Evolutionary conservation across 2,329 filamentous ascomycete genomes (phyloP).

Genomic region (Trichoderma citrinoviride): DNA sequence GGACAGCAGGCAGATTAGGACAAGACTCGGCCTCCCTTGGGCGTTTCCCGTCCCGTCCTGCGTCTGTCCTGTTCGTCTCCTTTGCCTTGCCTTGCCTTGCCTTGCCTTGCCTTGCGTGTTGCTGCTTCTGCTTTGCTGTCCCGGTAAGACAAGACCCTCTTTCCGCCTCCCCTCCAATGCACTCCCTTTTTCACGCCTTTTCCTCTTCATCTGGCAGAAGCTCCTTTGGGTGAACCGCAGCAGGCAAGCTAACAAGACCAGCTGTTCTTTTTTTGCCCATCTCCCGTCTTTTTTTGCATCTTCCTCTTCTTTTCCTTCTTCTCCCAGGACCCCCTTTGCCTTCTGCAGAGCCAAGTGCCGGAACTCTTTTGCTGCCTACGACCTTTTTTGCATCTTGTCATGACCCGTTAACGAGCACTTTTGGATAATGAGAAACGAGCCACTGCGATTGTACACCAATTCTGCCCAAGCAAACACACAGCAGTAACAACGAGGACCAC

Average conservation of each 20-base stretch:
- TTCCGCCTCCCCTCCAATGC: slow-evolving; percentile 7
- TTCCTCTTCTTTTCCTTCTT: background rate
- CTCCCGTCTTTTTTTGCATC: background rate
- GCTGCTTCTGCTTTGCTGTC: slow-evolving; percentile 16
- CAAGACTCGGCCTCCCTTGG: slow-evolving; percentile 12
- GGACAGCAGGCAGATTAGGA: slow-evolving; percentile 11
- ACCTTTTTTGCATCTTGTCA: slow-evolving; percentile 21
- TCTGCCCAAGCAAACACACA: slow-evolving; percentile 15
- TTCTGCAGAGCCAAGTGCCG: background rate
- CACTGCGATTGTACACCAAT: slow-evolving; percentile 19
- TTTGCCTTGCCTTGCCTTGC: background rate
- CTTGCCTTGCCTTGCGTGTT: background rate
- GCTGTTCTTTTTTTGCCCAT: background rate
- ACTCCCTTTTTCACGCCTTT: slow-evolving; percentile 20
- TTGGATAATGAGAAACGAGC: slow-evolving; percentile 25
- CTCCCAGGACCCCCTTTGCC: slow-evolving; percentile 4
- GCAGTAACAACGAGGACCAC: background rate
- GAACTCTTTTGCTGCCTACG: background rate
- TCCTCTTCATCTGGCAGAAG: background rate
- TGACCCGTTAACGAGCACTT: slow-evolving; percentile 22
- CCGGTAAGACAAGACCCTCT: slow-evolving; percentile 17
- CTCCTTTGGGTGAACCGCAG: background rate
- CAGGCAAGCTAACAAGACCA: slow-evolving; percentile 16
- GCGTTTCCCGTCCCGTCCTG: background rate
- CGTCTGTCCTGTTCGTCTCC: background rate